Base-by-base conservation (phyloP, 2,329 filamentous ascomycete species). In the Mollisiaceae sp. region DNA sequence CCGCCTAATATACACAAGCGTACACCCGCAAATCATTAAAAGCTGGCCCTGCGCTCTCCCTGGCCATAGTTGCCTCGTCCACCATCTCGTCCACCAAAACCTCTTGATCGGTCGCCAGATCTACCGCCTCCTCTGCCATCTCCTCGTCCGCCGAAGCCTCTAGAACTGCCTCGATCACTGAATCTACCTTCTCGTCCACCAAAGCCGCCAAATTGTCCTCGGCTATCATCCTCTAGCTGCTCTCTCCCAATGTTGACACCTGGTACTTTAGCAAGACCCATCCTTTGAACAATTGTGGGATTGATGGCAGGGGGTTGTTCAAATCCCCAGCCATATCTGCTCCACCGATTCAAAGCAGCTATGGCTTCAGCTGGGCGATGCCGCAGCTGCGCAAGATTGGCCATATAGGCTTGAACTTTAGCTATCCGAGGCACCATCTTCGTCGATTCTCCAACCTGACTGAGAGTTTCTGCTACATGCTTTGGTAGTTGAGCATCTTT, bases 301-400 rank as follows among this genome's bases (percentile, higher is more conserved):
- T 50, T 5, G 27, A 77, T 66, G 0, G 47, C 5, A 11, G 76
- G 76, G n/a, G 76, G 75, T 27, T 69, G 38, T 24, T 75, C 74
- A 58, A 69, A 75, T 9, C 76, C 76, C 75, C 75, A 77, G 27
- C 74, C 76, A 66, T 69, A 77, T 64, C 71, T 71, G 0, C 71
- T 69, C 75, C 71, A 75, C 41, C 73, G 71, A 43, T 74, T 74
- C 50, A 77, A 41, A 8, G 65, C 56, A n/a, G 68, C 45, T 8
- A 73, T 55, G 9, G 61, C 36, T 2, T 50, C 58, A 4, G 8
- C 43, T 14, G 47, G 38, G 20, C 38, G 32, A 22, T n/a, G 60
- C 62, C 39, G 35, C 15, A 69, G 50, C 20, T 63, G 50, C 8
- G 67, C 66, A 12, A 77, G 54, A 1, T 47, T 32, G 24, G 69